Evolutionary conservation across 352 stramenopile species (phyloP), one percentile per base, ranked within the genome.

Genomic region (Elongisporangium anandrum): DNA sequence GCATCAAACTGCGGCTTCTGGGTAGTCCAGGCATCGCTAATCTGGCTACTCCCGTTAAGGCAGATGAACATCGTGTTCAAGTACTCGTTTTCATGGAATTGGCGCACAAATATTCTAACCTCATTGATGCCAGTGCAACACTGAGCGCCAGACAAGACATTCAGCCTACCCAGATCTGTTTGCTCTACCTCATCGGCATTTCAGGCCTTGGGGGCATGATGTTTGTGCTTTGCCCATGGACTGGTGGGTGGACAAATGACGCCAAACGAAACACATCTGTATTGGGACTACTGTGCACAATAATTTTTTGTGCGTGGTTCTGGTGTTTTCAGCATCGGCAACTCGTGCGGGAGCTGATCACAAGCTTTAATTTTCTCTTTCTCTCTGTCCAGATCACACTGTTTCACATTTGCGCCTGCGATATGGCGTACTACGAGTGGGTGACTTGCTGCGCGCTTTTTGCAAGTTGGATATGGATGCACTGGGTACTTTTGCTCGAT

Each of bases 361-460:
- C 15, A 6, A 62, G 60, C 13, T 71, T 71, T 38, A 63, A 71
- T 57, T 67, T 65, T 17, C 15, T 65, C 2, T 71, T 68, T 48
- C 15, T 71, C 16, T 68, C 56, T 3, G 26, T 64, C 26, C 65
- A 71, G 34, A 49, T 71, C 50, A 54, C 60, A 2, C 48, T 57
- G 9, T 60, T 57, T 3, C 65, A 64, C 39, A 7, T 64, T 0
- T 66, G 64, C 17, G 10, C 63, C 1, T 41, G 45, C 17, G 64
- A 70, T 26, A 64, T 66, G 45, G 39, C 66, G 6, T 48, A 60
- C 26, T 64, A 56, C 47, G 29, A 41, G 5, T 15, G 5, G 29
- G 9, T 8, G 29, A 41, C 29, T 1, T 41, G 29, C 29, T 15
- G 29, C 29, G 29, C 29, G 9, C 9, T 41, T 41, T 9, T 15